Evolutionary conservation across 176 grass and related monocot genomes (phyloP).

Genomic region (Miscanthus lutarioriparius): DNA sequence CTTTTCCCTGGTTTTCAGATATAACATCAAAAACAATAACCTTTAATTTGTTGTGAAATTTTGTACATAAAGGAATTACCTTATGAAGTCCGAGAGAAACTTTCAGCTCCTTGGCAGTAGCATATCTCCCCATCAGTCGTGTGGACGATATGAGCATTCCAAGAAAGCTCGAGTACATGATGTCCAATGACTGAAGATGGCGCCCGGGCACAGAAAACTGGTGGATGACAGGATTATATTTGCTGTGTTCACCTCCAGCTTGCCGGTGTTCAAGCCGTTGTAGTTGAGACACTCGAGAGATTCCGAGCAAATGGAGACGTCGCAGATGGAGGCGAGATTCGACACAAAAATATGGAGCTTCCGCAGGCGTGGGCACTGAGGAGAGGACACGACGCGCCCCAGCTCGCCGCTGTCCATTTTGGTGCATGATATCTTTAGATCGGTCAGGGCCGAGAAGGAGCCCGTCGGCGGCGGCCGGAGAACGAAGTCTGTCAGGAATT

Average conservation of each 20-base stretch:
- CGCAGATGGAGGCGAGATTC: not conserved
- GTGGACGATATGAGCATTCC: not conserved
- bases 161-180: not conserved
- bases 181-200: not conserved
- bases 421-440: accelerated
- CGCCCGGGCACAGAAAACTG: not conserved
- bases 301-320: not conserved
- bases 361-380: not conserved
- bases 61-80: not conserved
- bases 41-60: not conserved
- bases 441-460: not conserved
- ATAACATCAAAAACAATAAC: too few relatives aligned
- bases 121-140: not conserved
- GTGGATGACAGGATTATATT: not conserved
- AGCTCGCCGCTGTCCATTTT: not conserved
- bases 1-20: too few relatives aligned
- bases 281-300: not conserved
- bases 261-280: accelerated
- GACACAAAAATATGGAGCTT: not conserved
- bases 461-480: not conserved
- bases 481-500: accelerated
- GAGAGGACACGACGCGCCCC: not conserved
- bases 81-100: not conserved
- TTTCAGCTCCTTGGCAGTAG: not conserved
- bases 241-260: not conserved